Conservation (phyloP, 2,329 filamentous ascomycete genomes). For the Paraphaeosphaeria minitans region DNA sequence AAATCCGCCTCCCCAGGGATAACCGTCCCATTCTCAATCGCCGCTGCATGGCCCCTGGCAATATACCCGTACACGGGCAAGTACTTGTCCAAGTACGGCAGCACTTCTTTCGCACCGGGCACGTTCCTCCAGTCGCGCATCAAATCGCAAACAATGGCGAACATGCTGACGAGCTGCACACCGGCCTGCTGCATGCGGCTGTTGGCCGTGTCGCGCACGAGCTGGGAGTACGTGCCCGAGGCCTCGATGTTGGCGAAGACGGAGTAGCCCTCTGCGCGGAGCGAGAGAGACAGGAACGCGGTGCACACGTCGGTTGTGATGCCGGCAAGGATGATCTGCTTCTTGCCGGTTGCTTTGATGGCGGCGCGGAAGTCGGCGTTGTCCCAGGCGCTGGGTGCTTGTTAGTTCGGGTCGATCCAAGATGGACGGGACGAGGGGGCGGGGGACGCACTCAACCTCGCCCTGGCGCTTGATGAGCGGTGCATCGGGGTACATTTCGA, state of each 20-base stretch:
- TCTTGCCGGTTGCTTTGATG: slow-evolving; percentile 67
- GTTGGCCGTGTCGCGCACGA: slow-evolving; percentile 68
- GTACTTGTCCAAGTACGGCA: slow-evolving; percentile 69
- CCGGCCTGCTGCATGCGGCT: slow-evolving; percentile 69
- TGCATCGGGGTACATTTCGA: slow-evolving; percentile 68
- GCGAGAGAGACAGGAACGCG: slow-evolving; percentile 73
- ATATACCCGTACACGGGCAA: slow-evolving; percentile 68
- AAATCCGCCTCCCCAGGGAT: slow-evolving; percentile 58
- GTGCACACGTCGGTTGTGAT: slow-evolving; percentile 79
- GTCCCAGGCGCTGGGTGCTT: slow-evolving; percentile 66
- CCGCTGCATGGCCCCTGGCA: slow-evolving; percentile 65
- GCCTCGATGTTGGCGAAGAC: slow-evolving; percentile 77
- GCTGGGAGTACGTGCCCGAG: slow-evolving; percentile 66
- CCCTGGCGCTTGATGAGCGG: slow-evolving; percentile 71
- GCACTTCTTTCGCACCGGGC: slow-evolving; percentile 58
- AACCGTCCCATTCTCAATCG: slow-evolving; percentile 65
- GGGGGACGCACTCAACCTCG: slow-evolving; percentile 63
- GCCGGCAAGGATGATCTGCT: slow-evolving; percentile 73
- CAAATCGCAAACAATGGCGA: slow-evolving; percentile 68
- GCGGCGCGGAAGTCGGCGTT: slow-evolving; percentile 70
- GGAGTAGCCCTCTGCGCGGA: slow-evolving; percentile 70
- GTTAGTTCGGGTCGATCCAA: slow-evolving; percentile 8
- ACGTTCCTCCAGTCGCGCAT: slow-evolving; percentile 72
- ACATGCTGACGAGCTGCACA: slow-evolving; percentile 67
- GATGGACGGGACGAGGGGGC: neutral